phyloP scores from a whole-genome alignment of 352 stramenopile species.

The Phytophthora cryptogea region DNA sequence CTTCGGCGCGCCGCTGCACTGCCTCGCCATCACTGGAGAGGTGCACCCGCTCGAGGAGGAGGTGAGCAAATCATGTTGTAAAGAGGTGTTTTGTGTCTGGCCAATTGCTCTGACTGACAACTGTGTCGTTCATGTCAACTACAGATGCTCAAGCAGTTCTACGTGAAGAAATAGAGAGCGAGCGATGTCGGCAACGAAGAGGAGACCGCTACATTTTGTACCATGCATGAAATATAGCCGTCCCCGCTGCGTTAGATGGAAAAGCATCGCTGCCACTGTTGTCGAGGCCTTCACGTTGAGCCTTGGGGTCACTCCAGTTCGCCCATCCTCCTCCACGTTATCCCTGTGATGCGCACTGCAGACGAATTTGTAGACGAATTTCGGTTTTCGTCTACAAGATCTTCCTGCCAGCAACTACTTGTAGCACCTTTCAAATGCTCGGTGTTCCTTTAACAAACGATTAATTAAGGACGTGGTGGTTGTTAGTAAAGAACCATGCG shows the following conservation, averaged over 20 bases:
- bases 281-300: not conserved
- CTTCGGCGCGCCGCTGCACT: constrained; percentile 97
- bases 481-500: not conserved
- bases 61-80: constrained; percentile 45
- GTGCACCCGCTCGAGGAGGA: constrained; percentile 97
- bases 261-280: not conserved
- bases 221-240: constrained; percentile 1
- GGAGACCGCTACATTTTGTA: constrained; percentile 5
- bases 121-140: constrained; percentile 10
- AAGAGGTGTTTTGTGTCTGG: not conserved
- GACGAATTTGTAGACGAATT: constrained; percentile 15
- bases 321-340: constrained; percentile 4
- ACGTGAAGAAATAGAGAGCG: constrained; percentile 45
- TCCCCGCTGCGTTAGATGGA: not conserved
- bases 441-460: not conserved
- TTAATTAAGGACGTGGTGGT: too few relatives aligned
- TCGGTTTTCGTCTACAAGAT: not conserved
- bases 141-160: constrained; percentile 69
- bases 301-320: not conserved
- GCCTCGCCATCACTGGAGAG: constrained; percentile 95
- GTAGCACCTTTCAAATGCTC: not conserved
- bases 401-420: too few relatives aligned
- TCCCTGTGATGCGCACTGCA: constrained; percentile 3
- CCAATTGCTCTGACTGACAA: constrained; percentile 1
- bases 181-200: not conserved